Percentiles rank a stretch among this genome's conserved stretches.
phyloP scores from a whole-genome alignment of 176 grass and related monocot genomes.

The Secale cereale region DNA sequence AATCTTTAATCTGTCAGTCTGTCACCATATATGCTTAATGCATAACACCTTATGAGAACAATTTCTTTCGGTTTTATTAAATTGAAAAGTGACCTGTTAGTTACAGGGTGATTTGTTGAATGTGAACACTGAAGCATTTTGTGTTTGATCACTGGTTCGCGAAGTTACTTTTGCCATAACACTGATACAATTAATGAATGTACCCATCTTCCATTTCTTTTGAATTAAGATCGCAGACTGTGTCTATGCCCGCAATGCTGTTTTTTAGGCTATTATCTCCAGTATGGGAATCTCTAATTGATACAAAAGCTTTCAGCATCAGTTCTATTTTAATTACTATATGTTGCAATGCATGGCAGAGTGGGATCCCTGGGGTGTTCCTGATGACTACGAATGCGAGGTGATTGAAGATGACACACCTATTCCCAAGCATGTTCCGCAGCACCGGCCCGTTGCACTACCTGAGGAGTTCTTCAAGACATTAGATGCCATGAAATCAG shows the following conservation, averaged over 20 bases:
- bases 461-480: conserved; percentile 94
- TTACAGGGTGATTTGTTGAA: neutral
- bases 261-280: neutral
- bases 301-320: neutral
- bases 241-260: neutral
- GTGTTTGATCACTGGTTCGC: neutral
- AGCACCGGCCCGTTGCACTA: conserved; percentile 65
- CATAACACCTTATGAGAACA: neutral
- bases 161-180: neutral
- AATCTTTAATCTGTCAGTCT: neutral
- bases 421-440: conserved; percentile 93
- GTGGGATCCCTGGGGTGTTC: conserved; percentile 98
- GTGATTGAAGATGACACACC: conserved; percentile 87
- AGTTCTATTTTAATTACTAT: conserved; percentile 2
- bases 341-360: conserved; percentile 48
- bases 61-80: neutral
- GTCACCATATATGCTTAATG: neutral
- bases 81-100: neutral
- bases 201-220: neutral
- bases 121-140: neutral
- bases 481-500: conserved; percentile 53
- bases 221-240: neutral
- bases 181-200: neutral
- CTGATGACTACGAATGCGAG: conserved; percentile 89
- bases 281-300: neutral